Evolutionary conservation across 1,284 basidiomycete species (phyloP), one percentile per base, ranked within the genome.

Genomic region (Leccinum griseonigrum): DNA sequence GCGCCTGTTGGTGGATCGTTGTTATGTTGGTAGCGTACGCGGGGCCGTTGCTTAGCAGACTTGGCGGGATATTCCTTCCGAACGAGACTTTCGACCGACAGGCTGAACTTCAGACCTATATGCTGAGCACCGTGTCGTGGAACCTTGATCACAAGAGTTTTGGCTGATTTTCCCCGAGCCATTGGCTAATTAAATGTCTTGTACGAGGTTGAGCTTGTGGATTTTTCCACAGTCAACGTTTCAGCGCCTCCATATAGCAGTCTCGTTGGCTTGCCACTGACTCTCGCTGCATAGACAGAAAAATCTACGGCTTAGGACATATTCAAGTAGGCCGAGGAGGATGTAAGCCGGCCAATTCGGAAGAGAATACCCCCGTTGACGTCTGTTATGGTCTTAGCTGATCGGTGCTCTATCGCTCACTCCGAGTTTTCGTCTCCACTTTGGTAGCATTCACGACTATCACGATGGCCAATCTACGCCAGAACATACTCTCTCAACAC

Each of bases 61-160:
- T 68, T 72, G 55, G 6, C 4, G 1, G 68, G 16, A 26, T 70
- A 65, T 63, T 85, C 74, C 51, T 77, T 73, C n/a, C 78, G 79
- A 9, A 86, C 85, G 32, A 85, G 76, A 26, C 71, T 72, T 64
- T 86, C 81, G 26, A 91, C 83, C 63, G 86, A 81, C 18, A 79
- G 74, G 28, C 79, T 81, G 29, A 91, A 79, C 54, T 87, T 85
- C 59, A 82, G 78, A 2, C 86, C 85, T 58, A 91, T 81, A 22
- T 83, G 79, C 69, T 90, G 88, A 0, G 90, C 84, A 71, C 90
- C 88, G 63, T 91, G 88, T 61, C 88, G 79, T 32, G 90, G 88
- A 57, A 90, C 90, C 60, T 83, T 83, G 66, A 91, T 74, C 69
- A 83, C 84, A 54, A 91, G 79, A 31, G 65, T 54, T 57, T 74